Evolutionary conservation across 257 asterid genomes (phyloP), one percentile per base, ranked within the genome.

Genomic region (Pogostemon cablin): DNA sequence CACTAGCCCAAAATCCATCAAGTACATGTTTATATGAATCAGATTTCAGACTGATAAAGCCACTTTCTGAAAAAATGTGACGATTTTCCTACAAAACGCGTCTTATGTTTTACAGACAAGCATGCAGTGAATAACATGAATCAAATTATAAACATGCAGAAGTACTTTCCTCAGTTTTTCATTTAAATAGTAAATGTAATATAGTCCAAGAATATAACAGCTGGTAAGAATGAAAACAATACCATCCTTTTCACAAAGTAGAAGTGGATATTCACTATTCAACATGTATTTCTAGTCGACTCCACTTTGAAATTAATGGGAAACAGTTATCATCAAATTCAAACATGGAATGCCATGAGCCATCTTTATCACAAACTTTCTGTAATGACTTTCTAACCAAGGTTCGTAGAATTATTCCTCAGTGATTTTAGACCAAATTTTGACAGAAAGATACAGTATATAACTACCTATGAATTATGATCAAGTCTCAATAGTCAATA

Each of bases 351-450:
- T 63, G 55, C 59, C 25, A 6, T 62, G 52, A 77, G 6, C 73
- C 42, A 62, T 77, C 75, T 20, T 67, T 61, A 15, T 67, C 81
- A 67, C 25, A 20, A 53, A 47, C 78, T 72, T 72, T 77, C 48
- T 62, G 46, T 17, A 57, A 34, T 41, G 41, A 38, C 5, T 46
- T 57, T 72, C 67, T 58, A 49, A 41, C 57, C n/a, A 43, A 40
- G 3, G 25, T 37, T 62, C 41, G 2, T 6, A 3, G 62, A 62
- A 69, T 41, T 25, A 25, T 25, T 42, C 41, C 15, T 10, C 6
- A 61, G 17, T 60, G 54, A 65, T 42, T 9, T 58, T 61, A 54
- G 32, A 53, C 39, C 63, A 62, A 54, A 25, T 25, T 25, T 25
- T 25, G 32, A 25, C 32, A 25, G 32, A 25, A 25, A 25, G 32